Base-by-base conservation (phyloP, 495 filamentous ascomycete genomes). In the Mytilinidion resinicola region DNA sequence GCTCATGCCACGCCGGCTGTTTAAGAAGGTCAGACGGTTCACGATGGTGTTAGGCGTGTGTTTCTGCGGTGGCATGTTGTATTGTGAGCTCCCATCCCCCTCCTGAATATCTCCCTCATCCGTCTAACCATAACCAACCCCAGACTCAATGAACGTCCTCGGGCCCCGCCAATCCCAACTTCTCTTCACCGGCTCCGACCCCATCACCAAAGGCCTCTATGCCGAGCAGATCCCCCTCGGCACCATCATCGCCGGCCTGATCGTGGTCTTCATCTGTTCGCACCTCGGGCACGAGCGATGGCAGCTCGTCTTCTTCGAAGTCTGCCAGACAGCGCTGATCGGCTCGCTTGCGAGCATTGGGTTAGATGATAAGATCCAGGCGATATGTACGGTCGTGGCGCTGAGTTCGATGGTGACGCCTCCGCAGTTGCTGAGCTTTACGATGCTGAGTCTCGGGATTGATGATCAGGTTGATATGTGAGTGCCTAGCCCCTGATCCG, bases 111-210 rank as follows among this genome's bases (percentile, higher is more conserved):
- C 10, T n/a, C 19, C 20, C 11, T 11, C 8, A 1, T 30, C 20
- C 3, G 10, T 14, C 10, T 4, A 55, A 25, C 12, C 19, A 9
- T 49, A 17, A 57, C 25, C 3, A 3, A 25, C n/a, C 30, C 15
- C 43, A 57, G 55, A 58, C 35, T 51, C 46, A 0, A 58, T 64
- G 61, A 65, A 65, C 43, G 62, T 65, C n/a, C 38, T 61, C 21
- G 61, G 62, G 62, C 62, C 58, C 3, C 58, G 62, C 34, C 64
- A 67, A 49, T 61, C 60, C 9, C 57, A 59, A 17, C 64, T 67
- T 2, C 56, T 61, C 43, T 59, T 67, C 37, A 51, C 55, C 14
- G 59, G 56, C 7, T 37, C 56, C 0, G 57, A 67, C 43, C 60
- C 64, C 12, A 64, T 67, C 48, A 64, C 58, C 17, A 59, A 59